phyloP scores from a whole-genome alignment of 768 basidiomycete species.

The Tricholoma matsutake region DNA sequence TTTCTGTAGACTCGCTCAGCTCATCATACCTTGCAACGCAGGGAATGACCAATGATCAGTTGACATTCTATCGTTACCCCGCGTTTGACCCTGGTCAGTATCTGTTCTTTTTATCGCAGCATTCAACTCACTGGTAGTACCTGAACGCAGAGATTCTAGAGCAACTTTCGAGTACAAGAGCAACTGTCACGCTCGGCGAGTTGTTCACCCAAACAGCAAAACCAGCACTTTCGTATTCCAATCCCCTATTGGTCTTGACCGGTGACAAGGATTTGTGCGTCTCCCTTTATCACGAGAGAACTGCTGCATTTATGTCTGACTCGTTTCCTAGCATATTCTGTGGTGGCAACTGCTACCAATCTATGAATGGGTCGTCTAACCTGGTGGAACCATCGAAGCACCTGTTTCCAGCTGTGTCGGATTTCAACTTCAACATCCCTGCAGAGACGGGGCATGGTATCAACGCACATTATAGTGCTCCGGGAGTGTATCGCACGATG shows the following conservation, averaged over 20 bases:
- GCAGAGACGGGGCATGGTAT: slow-evolving; percentile 18
- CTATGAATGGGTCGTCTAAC: slow-evolving; percentile 3
- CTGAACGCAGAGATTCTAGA: slow-evolving; percentile 5
- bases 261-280: slow-evolving; percentile 24
- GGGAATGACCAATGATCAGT: slow-evolving; percentile 15
- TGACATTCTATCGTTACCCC: slow-evolving; percentile 16
- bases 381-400: slow-evolving; percentile 4
- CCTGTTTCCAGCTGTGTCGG: slow-evolving; percentile 10
- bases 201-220: slow-evolving; percentile 12
- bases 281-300: too few relatives aligned
- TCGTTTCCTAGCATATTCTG: slow-evolving; percentile 13
- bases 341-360: slow-evolving; percentile 18
- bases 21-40: slow-evolving; percentile 15
- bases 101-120: background rate
- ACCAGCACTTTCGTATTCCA: slow-evolving; percentile 13
- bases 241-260: slow-evolving; percentile 21
- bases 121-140: background rate
- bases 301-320: background rate
- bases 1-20: slow-evolving; percentile 9
- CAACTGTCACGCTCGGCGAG: slow-evolving; percentile 19
- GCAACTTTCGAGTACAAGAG: slow-evolving; percentile 9
- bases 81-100: slow-evolving; percentile 17
- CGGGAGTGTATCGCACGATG: too few relatives aligned
- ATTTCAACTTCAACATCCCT: slow-evolving; percentile 13
- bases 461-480: too few relatives aligned